Conservation (phyloP, 208 protist species). For the Trichomonas vaginalis region DNA sequence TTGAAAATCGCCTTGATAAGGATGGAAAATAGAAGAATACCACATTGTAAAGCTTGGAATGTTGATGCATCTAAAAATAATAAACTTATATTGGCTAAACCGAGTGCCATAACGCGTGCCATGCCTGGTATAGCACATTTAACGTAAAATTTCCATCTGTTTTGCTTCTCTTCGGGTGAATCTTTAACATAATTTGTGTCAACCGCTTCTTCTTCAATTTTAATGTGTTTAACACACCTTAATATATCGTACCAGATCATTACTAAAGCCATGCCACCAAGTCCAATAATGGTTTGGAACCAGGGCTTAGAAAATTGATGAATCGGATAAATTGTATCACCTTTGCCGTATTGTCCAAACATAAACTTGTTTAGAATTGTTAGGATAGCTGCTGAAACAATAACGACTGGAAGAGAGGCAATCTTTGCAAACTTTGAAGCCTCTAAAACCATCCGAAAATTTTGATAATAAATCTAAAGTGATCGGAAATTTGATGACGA, state of each 20-base stretch:
- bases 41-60: neutral
- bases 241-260: neutral
- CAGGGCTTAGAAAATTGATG: neutral
- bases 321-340: neutral
- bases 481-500: no score
- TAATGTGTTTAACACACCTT: neutral
- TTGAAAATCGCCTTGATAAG: neutral
- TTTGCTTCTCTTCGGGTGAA: neutral
- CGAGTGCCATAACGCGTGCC: neutral
- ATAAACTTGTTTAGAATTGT: neutral
- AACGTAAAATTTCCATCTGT: neutral
- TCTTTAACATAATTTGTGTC: neutral
- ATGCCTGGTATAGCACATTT: neutral
- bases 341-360: neutral
- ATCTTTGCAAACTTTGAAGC: neutral
- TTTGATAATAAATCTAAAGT: neutral
- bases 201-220: neutral
- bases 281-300: neutral
- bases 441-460: neutral
- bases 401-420: neutral
- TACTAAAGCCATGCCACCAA: neutral
- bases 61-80: neutral
- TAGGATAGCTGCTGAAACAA: neutral
- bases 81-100: neutral
- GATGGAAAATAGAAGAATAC: neutral